Evolutionary conservation across 306 rosid species (phyloP), one percentile per base, ranked within the genome.

Genomic region (Cajanus cajan): DNA sequence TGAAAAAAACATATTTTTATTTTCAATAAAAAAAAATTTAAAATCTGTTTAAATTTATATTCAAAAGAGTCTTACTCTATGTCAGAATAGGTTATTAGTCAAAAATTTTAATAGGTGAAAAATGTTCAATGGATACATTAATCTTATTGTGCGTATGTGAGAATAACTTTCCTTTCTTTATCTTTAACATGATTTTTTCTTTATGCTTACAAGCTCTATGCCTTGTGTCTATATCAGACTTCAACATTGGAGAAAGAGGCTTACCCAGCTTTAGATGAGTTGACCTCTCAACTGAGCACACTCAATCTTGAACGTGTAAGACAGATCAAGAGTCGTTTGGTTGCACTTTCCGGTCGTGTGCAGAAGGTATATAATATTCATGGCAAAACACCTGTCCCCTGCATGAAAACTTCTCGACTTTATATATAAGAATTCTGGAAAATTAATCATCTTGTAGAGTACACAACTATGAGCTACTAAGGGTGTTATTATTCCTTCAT

Each of bases 211-310:
- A n/a, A n/a, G n/a, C n/a, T n/a, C n/a, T 55, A 24, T 65, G 48
- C 25, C 39, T 61, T 89, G 57, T 66, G 33, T 81, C 58, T 57
- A 54, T 39, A 34, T 39, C 77, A 94, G 98, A 89, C 90, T 41
- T 80, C 24, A 22, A 86, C 87, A 34, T 80, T 92, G 86, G 98
- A 94, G 84, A 90, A 51, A 47, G 94, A 94, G 79, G 94, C 98
- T 79, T 90, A 92, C 76, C 96, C 97, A 25, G 98, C 97, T 45
- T 85, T 94, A 21, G 98, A 89, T 88, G 90, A 90, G 87, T 80
- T 94, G 78, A 92, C 94, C 67, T 84, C 96, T 13, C 84, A 85
- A 64, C 88, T 94, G 33, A 85, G 91, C 77, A 88, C 93, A 37
- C 93, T 92, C 79, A 94, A 89, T 65, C 89, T 94, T 77, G 97